Base-by-base conservation (phyloP, 139 green algal genomes). In the Chlorella sp. region DNA sequence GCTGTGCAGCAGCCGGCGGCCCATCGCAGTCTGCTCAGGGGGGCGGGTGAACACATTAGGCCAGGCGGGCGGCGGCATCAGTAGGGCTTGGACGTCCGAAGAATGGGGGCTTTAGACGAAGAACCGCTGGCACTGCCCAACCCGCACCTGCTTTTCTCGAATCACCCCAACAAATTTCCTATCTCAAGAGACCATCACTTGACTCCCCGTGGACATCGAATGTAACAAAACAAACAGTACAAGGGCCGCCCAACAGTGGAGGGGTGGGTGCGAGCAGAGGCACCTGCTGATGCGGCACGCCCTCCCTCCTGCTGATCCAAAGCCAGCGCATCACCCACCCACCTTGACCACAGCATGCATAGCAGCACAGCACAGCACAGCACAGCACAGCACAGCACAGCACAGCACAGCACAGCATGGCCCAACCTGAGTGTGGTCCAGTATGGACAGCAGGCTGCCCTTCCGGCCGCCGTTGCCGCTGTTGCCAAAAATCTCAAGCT, bases 381-480 rank as follows among this genome's bases (percentile, higher is more conserved):
- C n/a, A n/a, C n/a, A n/a, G n/a, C n/a, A n/a, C n/a, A n/a, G n/a
- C n/a, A n/a, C n/a, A n/a, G n/a, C 68, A 76, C 9, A 4, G 24
- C 30, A 57, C 9, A n/a, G 48, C 48, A 57, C n/a, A 76, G 40
- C 57, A 86, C n/a, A 4, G n/a, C 79, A 14, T 69, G 28, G 28
- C 79, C 73, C 42, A 34, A 81, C 84, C 60, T 66, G 57, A 18
- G 95, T 98, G 71, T 94, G 93, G 91, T 98, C 95, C 73, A 99
- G 80, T 48, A 99, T 91, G 90, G 95, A 96, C 57, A 99, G 90
- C 86, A 99, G 91, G 12, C 95, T 97, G 57, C 96, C 97, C 26
- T 85, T 87, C 34, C 92, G 68, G 16, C 37, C 60, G 69, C 93
- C 93, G 86, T 92, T 91, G 9, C 91, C 84, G 22, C 32, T 84